These are phyloP conservation scores for Stenogyne calaminthoides DNA, from an alignment of 305 asterid species.

Conservation along the genomic window DNA sequence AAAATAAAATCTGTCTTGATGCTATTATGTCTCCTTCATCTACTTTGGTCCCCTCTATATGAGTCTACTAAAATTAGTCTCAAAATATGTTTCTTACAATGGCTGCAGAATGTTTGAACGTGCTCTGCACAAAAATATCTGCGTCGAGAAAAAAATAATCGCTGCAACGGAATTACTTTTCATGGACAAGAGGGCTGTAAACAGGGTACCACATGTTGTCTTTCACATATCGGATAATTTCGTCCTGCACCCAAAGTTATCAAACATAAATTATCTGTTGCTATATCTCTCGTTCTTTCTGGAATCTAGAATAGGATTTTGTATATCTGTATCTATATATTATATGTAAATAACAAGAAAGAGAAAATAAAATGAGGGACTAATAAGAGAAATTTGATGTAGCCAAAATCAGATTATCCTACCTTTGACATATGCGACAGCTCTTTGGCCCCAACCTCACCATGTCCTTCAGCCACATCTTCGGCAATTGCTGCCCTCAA, in stretches of 20 bases:
- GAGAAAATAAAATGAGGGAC: neutral
- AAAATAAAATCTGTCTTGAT: constrained; percentile 1
- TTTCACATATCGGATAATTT: constrained; percentile 61
- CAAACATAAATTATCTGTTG: neutral
- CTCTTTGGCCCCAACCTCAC: constrained; percentile 78
- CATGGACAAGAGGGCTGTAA: constrained; percentile 96
- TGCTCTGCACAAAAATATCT: constrained; percentile 22
- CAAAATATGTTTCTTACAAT: constrained; percentile 24
- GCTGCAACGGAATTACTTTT: constrained; percentile 53
- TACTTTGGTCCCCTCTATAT: constrained; percentile 18
- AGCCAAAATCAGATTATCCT: neutral
- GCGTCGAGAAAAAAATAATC: neutral
- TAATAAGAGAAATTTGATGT: neutral
- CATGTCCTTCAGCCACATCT: constrained; percentile 90
- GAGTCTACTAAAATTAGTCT: constrained; percentile 28
- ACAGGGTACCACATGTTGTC: constrained; percentile 91
- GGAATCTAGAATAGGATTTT: neutral
- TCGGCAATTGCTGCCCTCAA: constrained; percentile 75
- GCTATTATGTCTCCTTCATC: constrained; percentile 26
- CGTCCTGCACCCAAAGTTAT: constrained; percentile 62
- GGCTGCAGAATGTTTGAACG: constrained; percentile 31
- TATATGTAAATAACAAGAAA: neutral
- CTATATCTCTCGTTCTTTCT: neutral
- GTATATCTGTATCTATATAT: neutral
- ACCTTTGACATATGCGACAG: constrained; percentile 84